Evolutionary conservation across 2,329 filamentous ascomycete genomes (phyloP), one percentile per base, ranked within the genome.

Genomic region (Neophaeococcomyces mojaviensis): DNA sequence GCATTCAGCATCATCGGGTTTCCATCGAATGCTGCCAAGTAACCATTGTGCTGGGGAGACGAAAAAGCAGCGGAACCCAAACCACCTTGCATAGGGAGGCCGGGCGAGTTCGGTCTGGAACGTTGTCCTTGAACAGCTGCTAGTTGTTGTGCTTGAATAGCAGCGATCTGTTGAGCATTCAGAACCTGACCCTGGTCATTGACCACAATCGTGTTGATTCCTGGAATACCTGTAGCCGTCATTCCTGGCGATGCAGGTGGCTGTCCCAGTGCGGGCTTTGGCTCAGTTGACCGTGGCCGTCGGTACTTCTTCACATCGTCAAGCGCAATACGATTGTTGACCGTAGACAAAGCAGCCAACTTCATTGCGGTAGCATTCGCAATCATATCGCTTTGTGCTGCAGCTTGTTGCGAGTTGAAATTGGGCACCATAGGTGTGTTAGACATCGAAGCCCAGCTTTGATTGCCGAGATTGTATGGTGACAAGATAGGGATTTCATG

Each of bases 311-410:
- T 87, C 51, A 94, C 90, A 64, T 98, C 92, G 59, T 98, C 92
- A 49, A 98, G 75, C 43, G 92, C 89, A 59, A 98, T 95, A 34
- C 92, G 86, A 66, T 97, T 98, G 72, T 97, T 98, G 40, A 98
- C 92, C 2, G 92, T 98, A 4, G 90, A 97, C 37, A 98, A 74
- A 15, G 92, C 92, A 37, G 92, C 92, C 42, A 98, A 78, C 67
- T 98, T 98, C 92, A 98, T 98, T 18, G 92, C 92, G 13, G 92
- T 97, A 20, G 92, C 92, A 62, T 97, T 98, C 49, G 92, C 92
- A 48, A 98, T 85, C 90, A 97, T 97, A 61, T 98, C 92, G 13
- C 88, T 89, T 64, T 96, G 89, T 46, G 77, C 82, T 51, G 72
- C 73, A 13, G 73, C 61, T 56, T 72, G 74, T 50, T 74, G 68